Evolutionary conservation across 495 filamentous ascomycete genomes (phyloP), one percentile per base, ranked within the genome.

Genomic region (Hypoxylon trugodes): DNA sequence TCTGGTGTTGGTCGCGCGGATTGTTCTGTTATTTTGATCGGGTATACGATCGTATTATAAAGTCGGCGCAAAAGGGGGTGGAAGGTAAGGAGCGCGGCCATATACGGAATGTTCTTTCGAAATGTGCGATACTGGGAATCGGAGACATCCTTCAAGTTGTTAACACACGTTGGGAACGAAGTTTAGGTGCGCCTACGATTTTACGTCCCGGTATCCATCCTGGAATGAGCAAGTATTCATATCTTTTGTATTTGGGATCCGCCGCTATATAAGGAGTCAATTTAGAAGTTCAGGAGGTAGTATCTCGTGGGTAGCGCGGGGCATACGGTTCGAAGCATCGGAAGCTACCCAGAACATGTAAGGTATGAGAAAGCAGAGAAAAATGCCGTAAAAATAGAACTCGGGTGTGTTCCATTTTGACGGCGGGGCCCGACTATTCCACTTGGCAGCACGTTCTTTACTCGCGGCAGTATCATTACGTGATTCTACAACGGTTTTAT

Each of bases 191-290:
- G 76, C 88, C 73, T 80, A 92, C 89, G 35, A 97, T 91, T 81
- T 90, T 92, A 43, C 93, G 90, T 12, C 95, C 95, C n/a, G 88
- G 89, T 52, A 99, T 91, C 95, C 95, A 99, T 53, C 95, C 96
- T 7, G 86, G 81, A 0, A 85, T 88, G 13, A 99, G 84, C 1
- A 89, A 75, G 41, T 79, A 75, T 58, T 88, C 80, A 70, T 88
- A 98, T 61, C 85, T 90, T 30, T 80, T 61, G 71, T 96, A 98
- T 54, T 89, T 86, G 3, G 93, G 91, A 75, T 97, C 86, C 32
- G 84, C 88, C 48, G 90, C 93, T 97, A 70, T 15, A 8, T 18
- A 38, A 26, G 5, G 21, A 10, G 58, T 70, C 32, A 61, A 63
- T 42, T 8, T 22, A 41, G 47, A 13, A 48, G 13, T 41, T 10